Conservation (phyloP, 192 early-diverging fungal genomes). For the Diversispora eburnea region DNA sequence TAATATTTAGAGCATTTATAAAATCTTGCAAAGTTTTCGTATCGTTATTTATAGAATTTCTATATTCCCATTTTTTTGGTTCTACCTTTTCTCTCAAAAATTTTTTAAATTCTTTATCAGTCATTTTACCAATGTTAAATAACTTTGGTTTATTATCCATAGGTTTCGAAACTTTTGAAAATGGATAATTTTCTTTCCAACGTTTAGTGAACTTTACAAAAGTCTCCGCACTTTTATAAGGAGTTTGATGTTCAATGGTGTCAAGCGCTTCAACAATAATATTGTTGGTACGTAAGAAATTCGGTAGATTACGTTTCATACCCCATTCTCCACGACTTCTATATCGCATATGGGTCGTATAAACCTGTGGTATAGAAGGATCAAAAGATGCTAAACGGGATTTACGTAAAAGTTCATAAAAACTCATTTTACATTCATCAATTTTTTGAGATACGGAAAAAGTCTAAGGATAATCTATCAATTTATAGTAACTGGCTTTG, state of each 20-base stretch:
- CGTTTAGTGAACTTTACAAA: constrained; percentile 54
- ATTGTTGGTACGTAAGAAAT: constrained; percentile 54
- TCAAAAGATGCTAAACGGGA: constrained; percentile 70
- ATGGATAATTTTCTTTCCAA: constrained; percentile 75
- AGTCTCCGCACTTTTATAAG: constrained; percentile 59
- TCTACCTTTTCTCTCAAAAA: constrained; percentile 55
- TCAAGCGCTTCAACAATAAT: constrained; percentile 59
- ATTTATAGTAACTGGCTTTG: too few species aligned
- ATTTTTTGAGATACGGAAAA: background rate
- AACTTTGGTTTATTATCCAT: constrained; percentile 34
- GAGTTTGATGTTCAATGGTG: constrained; percentile 67
- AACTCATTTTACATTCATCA: constrained; percentile 33
- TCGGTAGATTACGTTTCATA: constrained; percentile 68
- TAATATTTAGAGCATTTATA: constrained; percentile 41
- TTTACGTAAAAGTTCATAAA: constrained; percentile 60
- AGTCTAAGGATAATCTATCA: too few species aligned
- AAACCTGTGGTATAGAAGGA: constrained; percentile 65
- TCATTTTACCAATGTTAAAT: constrained; percentile 58
- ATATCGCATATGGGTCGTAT: constrained; percentile 54
- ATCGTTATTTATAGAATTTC: constrained; percentile 27
- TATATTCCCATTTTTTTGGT: constrained; percentile 41
- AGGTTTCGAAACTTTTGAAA: constrained; percentile 51
- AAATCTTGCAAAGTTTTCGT: constrained; percentile 32
- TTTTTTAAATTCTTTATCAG: constrained; percentile 54
- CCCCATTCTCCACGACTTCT: constrained; percentile 69